Base-by-base conservation (phyloP, 306 rosid species). In the Gillenia trifoliata region DNA sequence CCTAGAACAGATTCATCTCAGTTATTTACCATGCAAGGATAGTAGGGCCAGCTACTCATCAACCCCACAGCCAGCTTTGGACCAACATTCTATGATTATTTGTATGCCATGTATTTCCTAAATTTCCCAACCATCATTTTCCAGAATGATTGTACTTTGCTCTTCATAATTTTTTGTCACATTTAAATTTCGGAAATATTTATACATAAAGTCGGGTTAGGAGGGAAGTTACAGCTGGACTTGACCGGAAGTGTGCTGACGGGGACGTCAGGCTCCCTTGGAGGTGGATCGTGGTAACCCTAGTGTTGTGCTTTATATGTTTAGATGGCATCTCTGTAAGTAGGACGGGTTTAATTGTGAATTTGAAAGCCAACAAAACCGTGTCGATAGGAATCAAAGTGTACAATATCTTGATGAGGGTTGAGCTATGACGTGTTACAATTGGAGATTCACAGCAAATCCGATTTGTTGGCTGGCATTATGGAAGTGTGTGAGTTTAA, bases 1-100 rank as follows among this genome's bases (percentile, higher is more conserved):
- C 80, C 83, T 72, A 67, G 85, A 65, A 65, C 63, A 29, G 62
- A 69, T 26, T 62, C 61, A 45, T 15, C 25, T 64, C 80, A 34
- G 13, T 41, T 8, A 30, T 70, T 54, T 5, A 79, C 52, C 77
- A 71, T 78, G 70, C 75, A 47, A 47, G 52, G 52, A 23, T 47
- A 5, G 75, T 77, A 64, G 79, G 38, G 50, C 70, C 73, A 59
- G 20, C 45, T 30, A 23, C 38, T 23, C 4, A 36, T 47, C 52
- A 69, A 54, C 8, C 9, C 64, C 16, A 31, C 64, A 31, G 8
- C 31, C 62, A 20, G 36, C 52, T 36, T 16, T 34, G 65, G 66
- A 56, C 66, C 67, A 72, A 72, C 76, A 72, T 72, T 59, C 67
- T n/a, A 26, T 17, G n/a, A 19, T 22, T 19, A 25, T 13, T 8